These are phyloP conservation scores for Schoenoplectus tabernaemontani DNA, from an alignment of 202 grass and related monocot species.

Conservation along the genomic window DNA sequence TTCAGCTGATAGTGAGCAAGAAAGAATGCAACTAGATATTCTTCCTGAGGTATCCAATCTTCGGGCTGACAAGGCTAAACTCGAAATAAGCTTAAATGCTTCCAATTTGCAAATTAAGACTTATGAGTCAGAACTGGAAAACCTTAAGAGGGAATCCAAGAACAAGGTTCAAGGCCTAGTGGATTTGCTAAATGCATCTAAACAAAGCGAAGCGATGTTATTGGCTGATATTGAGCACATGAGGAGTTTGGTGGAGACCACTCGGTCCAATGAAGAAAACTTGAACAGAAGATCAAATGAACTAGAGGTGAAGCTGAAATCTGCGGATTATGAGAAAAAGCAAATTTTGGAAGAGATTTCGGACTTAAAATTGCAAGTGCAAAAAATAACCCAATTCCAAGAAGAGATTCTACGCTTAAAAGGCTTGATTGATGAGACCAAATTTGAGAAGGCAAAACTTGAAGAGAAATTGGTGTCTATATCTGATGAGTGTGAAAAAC, in stretches of 20 bases:
- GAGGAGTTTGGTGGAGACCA: constrained; percentile 53
- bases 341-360: constrained; percentile 74
- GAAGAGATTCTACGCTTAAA: constrained; percentile 56
- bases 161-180: constrained; percentile 66
- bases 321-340: constrained; percentile 62
- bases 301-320: constrained; percentile 75
- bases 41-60: constrained; percentile 54
- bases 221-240: constrained; percentile 63
- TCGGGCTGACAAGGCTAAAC: constrained; percentile 70
- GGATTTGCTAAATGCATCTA: constrained; percentile 72
- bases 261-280: constrained; percentile 68
- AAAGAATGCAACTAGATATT: constrained; percentile 49
- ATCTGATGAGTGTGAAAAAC: constrained; percentile 68
- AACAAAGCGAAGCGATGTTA: constrained; percentile 84
- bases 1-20: constrained; percentile 47
- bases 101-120: constrained; percentile 51
- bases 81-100: constrained; percentile 65
- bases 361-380: constrained; percentile 54
- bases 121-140: constrained; percentile 54
- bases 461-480: constrained; percentile 51
- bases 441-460: constrained; percentile 63
- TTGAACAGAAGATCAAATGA: constrained; percentile 50
- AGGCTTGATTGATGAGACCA: constrained; percentile 57
- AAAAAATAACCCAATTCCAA: constrained; percentile 61
- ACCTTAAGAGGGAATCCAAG: constrained; percentile 52